Evolutionary conservation across 148 eudicot species (phyloP).

Genomic region (Fagopyrum esculentum): DNA sequence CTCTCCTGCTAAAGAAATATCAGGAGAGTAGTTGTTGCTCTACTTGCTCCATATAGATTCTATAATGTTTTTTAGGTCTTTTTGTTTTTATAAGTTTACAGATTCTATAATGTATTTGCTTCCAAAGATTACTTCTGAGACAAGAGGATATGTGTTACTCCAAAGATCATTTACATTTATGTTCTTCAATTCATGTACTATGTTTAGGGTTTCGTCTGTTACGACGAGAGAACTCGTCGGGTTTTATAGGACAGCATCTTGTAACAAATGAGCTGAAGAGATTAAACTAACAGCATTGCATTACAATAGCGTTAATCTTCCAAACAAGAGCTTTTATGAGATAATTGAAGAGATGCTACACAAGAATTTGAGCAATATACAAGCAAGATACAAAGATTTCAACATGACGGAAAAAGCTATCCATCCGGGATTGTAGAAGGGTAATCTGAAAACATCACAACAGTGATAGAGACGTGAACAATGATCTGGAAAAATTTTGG

Average conservation of each 20-base stretch:
- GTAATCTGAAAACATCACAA: background rate
- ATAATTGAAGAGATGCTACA: background rate
- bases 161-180: background rate
- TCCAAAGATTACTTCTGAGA: background rate
- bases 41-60: slow-evolving; percentile 10
- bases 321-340: slow-evolving; percentile 6
- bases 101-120: background rate
- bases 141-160: background rate
- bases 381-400: slow-evolving; percentile 5
- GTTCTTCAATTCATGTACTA: background rate
- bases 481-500: slow-evolving; percentile 7
- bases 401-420: background rate
- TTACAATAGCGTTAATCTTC: background rate
- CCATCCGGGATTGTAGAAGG: background rate
- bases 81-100: background rate
- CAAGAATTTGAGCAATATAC: slow-evolving; percentile 7
- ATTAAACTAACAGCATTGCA: background rate
- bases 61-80: background rate
- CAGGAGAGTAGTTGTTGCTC: slow-evolving; percentile 14
- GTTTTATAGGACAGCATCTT: background rate
- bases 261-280: background rate
- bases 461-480: background rate
- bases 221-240: background rate
- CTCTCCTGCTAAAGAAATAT: slow-evolving; percentile 2
- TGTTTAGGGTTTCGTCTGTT: no score